Evolutionary conservation across 192 early-diverging fungal genomes (phyloP), one percentile per base, ranked within the genome.

Genomic region (Entomortierella chlamydospora): DNA sequence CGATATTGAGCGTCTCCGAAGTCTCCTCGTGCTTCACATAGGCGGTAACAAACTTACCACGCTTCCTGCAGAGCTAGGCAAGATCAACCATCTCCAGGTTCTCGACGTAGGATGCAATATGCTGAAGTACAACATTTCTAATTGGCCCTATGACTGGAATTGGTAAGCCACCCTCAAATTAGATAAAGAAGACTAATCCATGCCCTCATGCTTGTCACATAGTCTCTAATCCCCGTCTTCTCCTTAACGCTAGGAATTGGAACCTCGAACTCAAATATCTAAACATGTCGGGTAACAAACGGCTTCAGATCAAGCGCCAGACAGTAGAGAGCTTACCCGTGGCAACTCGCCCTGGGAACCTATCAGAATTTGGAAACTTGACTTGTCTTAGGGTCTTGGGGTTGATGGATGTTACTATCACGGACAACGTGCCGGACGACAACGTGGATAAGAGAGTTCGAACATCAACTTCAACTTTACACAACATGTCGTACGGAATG

Each of bases 111-210:
- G 96, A 42, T 93, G 91, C 73, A 95, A 97, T 60, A 84, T 90
- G 29, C 83, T 97, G 58, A 94, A 94, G 84, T 97, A 96, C 74
- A 97, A 97, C 74, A 94, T 96, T 63, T 89, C 93, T 43, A 97
- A 97, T 79, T 97, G 95, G 94, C 93, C 91, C 9, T 96, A 94
- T 81, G 96, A 97, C 76, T 97, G 96, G 96, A 97, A 97, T 70
- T 97, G 96, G 94, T 88, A 83, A 65, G 72, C n/a, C n/a, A n/a
- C n/a, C n/a, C n/a, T n/a, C n/a, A n/a, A n/a, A n/a, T n/a, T n/a
- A n/a, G n/a, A n/a, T n/a, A n/a, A n/a, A n/a, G n/a, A n/a, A n/a
- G n/a, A n/a, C n/a, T n/a, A n/a, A n/a, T n/a, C n/a, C n/a, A n/a
- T n/a, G n/a, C n/a, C n/a, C n/a, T n/a, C n/a, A n/a, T n/a, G n/a